These are phyloP conservation scores for Kockiozyma suomiensis DNA, from an alignment of 805 yeast species.

Conservation along the genomic window DNA sequence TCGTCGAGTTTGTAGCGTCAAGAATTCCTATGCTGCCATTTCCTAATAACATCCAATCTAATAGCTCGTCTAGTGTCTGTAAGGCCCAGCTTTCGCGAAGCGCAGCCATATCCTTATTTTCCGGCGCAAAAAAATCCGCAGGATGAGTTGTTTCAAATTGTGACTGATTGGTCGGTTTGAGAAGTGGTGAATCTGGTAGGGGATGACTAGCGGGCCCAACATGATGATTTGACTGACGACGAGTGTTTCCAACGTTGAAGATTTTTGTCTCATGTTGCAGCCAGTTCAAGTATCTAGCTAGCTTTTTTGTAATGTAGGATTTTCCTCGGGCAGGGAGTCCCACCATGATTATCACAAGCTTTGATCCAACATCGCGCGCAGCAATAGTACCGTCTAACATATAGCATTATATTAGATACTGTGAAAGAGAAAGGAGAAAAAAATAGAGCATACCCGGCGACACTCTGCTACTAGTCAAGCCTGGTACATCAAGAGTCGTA, in stretches of 20 bases:
- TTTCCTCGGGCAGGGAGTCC: slow-evolving; percentile 95
- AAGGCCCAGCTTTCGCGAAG: slow-evolving; percentile 94
- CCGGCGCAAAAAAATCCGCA: slow-evolving; percentile 86
- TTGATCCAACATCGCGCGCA: slow-evolving; percentile 69
- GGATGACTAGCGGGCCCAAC: slow-evolving; percentile 75
- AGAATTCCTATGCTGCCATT: slow-evolving; percentile 90
- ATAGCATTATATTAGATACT: background rate
- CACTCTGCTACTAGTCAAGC: slow-evolving; percentile 77
- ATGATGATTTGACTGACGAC: slow-evolving; percentile 66
- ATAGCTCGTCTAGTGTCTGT: slow-evolving; percentile 82
- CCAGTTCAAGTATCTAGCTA: slow-evolving; percentile 90
- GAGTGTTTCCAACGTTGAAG: slow-evolving; percentile 93
- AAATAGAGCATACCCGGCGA: slow-evolving; percentile 59
- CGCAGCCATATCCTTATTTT: slow-evolving; percentile 61
- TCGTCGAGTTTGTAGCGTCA: slow-evolving; percentile 91
- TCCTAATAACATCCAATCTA: slow-evolving; percentile 77
- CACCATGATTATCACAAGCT: slow-evolving; percentile 92
- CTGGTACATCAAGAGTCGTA: slow-evolving; percentile 89
- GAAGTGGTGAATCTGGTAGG: slow-evolving; percentile 48
- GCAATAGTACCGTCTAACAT: slow-evolving; percentile 37
- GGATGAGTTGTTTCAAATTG: slow-evolving; percentile 51
- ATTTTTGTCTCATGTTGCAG: slow-evolving; percentile 86
- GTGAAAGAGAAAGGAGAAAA: background rate
- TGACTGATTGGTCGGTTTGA: background rate
- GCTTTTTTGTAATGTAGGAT: slow-evolving; percentile 87